Percentiles rank a stretch among this genome's conserved stretches.
Evolutionary conservation across 2,329 filamentous ascomycete species (phyloP).

Genomic region (Berkeleyomyces rouxiae): DNA sequence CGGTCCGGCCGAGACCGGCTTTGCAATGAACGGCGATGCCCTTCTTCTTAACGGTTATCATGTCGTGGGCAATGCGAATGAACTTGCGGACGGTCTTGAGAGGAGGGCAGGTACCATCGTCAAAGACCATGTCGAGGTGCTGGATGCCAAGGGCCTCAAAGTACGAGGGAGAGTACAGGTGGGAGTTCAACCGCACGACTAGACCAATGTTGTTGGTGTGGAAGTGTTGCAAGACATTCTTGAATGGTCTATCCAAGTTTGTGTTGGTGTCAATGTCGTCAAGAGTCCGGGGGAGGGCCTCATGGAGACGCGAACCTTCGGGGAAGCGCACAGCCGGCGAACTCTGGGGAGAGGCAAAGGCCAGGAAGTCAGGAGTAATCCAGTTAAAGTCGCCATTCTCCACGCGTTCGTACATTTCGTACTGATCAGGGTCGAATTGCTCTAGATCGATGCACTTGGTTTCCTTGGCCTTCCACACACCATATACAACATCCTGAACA

Average conservation of each 20-base stretch:
- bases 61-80: constrained; percentile 85
- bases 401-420: constrained; percentile 86
- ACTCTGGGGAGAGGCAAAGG: constrained; percentile 89
- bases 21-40: constrained; percentile 98
- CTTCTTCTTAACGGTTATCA: constrained; percentile 79
- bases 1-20: constrained; percentile 84
- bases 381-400: constrained; percentile 99
- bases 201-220: constrained; percentile 74
- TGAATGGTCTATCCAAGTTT: constrained; percentile 70
- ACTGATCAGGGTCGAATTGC: constrained; percentile 92
- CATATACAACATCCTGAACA: constrained; percentile 94
- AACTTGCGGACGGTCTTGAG: constrained; percentile 84
- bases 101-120: constrained; percentile 89
- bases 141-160: constrained; percentile 91
- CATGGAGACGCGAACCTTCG: constrained; percentile 55
- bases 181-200: constrained; percentile 88
- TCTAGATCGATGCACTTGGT: constrained; percentile 80
- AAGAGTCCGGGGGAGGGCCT: constrained; percentile 58
- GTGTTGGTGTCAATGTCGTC: constrained; percentile 53
- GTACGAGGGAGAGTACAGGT: constrained; percentile 90
- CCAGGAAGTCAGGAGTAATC: constrained; percentile 87
- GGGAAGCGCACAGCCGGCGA: constrained; percentile 57
- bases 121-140: constrained; percentile 98
- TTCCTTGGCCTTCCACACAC: constrained; percentile 97
- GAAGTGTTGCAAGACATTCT: constrained; percentile 89